Percentiles rank a stretch among this genome's conserved stretches.
Evolutionary conservation across 2,329 filamentous ascomycete genomes (phyloP).

Genomic region (Aquanectria penicillioides): DNA sequence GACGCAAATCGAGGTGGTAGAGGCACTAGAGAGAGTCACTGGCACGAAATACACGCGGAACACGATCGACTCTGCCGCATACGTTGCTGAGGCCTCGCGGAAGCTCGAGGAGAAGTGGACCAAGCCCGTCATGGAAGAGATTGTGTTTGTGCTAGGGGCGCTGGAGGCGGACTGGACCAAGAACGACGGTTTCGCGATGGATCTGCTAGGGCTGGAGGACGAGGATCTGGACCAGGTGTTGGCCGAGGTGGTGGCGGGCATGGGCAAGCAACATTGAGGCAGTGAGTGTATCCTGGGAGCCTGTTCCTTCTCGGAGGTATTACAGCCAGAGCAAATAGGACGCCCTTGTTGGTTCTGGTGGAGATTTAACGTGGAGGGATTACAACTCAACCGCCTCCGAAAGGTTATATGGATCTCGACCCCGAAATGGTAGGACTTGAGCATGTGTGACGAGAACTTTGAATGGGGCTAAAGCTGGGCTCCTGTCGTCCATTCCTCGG

Average conservation of each 20-base stretch:
- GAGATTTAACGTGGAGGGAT: no score
- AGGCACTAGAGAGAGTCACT: slow-evolving; percentile 60
- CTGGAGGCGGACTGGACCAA: slow-evolving; percentile 60
- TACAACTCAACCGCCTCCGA: no score
- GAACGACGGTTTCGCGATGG: slow-evolving; percentile 58
- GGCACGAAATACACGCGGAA: slow-evolving; percentile 50
- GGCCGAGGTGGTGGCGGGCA: slow-evolving; percentile 44
- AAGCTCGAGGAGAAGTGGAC: slow-evolving; percentile 50
- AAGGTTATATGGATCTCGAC: no score
- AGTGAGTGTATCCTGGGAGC: not conserved
- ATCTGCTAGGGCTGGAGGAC: slow-evolving; percentile 56
- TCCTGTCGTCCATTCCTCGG: no score
- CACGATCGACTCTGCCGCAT: slow-evolving; percentile 50
- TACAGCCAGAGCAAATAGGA: no score
- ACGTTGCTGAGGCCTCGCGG: slow-evolving; percentile 50
- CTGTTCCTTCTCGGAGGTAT: no score
- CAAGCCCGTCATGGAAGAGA: slow-evolving; percentile 52
- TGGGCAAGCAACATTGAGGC: slow-evolving; percentile 20
- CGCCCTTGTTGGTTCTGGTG: no score
- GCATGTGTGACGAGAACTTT: no score
- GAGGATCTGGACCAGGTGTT: slow-evolving; percentile 58
- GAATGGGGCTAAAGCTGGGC: no score
- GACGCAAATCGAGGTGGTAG: slow-evolving; percentile 59
- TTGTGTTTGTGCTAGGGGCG: slow-evolving; percentile 60
- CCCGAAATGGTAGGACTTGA: no score